Conservation (phyloP, 441 rosid genomes). For the Gossypium davidsonii region DNA sequence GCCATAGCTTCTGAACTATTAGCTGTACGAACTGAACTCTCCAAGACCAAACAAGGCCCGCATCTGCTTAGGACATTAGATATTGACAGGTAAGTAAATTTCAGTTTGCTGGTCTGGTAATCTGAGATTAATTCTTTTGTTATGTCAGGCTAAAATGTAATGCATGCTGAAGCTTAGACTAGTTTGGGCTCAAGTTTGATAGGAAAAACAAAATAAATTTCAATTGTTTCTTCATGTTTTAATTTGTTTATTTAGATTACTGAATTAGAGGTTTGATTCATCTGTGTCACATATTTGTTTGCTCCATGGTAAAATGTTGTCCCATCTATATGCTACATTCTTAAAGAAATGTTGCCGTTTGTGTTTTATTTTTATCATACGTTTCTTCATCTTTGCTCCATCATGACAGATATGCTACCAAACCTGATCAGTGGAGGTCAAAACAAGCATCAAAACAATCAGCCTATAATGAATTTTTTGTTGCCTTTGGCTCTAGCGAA, state of each 20-base stretch:
- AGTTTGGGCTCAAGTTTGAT: background rate
- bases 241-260: background rate
- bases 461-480: constrained; percentile 51
- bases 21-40: constrained; percentile 51
- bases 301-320: background rate
- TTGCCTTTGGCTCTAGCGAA: constrained; percentile 56
- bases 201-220: background rate
- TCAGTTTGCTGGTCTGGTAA: background rate
- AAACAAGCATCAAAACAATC: constrained; percentile 78
- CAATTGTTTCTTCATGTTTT: background rate
- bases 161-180: background rate
- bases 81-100: constrained; percentile 58
- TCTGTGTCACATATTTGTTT: background rate
- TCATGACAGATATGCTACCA: constrained; percentile 48
- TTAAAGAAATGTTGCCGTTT: background rate
- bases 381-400: constrained; percentile 11
- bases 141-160: background rate
- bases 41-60: constrained; percentile 79
- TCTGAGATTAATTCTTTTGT: background rate
- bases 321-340: background rate
- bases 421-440: constrained; percentile 72
- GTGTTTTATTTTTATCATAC: background rate
- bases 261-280: background rate
- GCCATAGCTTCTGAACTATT: constrained; percentile 65
- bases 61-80: constrained; percentile 73